Evolutionary conservation across 345 rosid genomes (phyloP).

Genomic region (Lumnitzera littorea): DNA sequence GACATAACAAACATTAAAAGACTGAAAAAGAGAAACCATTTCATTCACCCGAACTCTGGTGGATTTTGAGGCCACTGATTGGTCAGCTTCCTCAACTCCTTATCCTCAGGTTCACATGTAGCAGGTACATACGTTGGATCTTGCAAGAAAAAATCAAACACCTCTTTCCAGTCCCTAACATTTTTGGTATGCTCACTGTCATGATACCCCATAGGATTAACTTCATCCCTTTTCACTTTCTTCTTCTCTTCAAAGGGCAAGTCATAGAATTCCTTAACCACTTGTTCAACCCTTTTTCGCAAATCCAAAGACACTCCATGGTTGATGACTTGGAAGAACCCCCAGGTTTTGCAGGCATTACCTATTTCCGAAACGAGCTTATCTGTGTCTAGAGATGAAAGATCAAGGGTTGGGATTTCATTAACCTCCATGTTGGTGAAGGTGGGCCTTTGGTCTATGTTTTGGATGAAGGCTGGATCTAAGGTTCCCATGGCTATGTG

Average conservation of each 20-base stretch:
- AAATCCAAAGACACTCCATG: constrained; percentile 63
- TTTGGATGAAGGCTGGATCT: constrained; percentile 50
- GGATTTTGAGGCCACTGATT: constrained; percentile 79
- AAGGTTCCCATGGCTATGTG: constrained; percentile 34
- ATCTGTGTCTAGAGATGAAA: constrained; percentile 23
- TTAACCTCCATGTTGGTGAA: constrained; percentile 17
- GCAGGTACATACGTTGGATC: constrained; percentile 63
- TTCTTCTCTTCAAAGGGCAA: constrained; percentile 47
- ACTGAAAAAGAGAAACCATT: background rate
- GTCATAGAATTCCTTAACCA: constrained; percentile 44
- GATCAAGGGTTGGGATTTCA: constrained; percentile 60
- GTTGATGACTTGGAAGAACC: constrained; percentile 78
- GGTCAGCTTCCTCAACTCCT: constrained; percentile 31
- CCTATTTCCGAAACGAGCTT: constrained; percentile 35
- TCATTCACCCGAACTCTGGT: constrained; percentile 44
- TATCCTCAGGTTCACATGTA: constrained; percentile 38
- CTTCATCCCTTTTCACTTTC: constrained; percentile 59
- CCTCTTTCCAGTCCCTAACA: constrained; percentile 91
- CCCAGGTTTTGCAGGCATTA: constrained; percentile 73
- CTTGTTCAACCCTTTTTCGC: constrained; percentile 24
- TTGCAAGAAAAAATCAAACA: constrained; percentile 53
- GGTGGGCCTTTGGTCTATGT: constrained; percentile 43
- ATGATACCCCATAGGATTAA: constrained; percentile 61
- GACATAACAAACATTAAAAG: background rate
- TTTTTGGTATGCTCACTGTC: constrained; percentile 86